These are phyloP conservation scores for Stipa capillata DNA, from an alignment of 176 grass and related monocot genomes.

Conservation along the genomic window DNA sequence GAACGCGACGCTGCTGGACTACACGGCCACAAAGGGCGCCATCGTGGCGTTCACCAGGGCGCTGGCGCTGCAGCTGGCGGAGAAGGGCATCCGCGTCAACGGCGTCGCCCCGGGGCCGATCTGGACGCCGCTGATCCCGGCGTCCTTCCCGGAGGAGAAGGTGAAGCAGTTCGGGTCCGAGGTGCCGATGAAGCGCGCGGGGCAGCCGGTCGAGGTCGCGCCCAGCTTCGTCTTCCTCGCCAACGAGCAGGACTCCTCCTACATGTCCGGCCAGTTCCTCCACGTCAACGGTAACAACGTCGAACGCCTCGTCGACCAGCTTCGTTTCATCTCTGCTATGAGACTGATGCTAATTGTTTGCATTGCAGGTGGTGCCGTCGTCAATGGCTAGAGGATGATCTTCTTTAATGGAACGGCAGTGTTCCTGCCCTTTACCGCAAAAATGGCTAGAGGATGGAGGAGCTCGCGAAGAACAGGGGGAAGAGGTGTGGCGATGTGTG, in stretches of 20 bases:
- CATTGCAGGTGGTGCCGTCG: constrained; percentile 36
- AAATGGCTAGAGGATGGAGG: neutral
- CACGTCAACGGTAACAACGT: constrained; percentile 57
- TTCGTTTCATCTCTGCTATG: neutral
- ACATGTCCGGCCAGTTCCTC: constrained; percentile 73
- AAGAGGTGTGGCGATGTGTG: neutral
- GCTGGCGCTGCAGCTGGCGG: constrained; percentile 48
- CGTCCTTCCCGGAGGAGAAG: constrained; percentile 42
- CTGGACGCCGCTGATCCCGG: constrained; percentile 76
- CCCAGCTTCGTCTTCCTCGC: constrained; percentile 71
- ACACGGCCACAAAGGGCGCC: constrained; percentile 88
- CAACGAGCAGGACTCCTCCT: constrained; percentile 52
- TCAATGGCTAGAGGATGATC: constrained; percentile 35
- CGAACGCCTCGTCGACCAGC: too few relatives aligned
- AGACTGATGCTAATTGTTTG: neutral
- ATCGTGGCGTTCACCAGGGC: constrained; percentile 61
- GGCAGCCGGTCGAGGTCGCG: constrained; percentile 52
- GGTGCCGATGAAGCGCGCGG: constrained; percentile 56
- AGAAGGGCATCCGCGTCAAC: constrained; percentile 51
- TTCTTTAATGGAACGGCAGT: too few relatives aligned
- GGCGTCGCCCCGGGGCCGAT: constrained; percentile 66
- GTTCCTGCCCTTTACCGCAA: too few relatives aligned
- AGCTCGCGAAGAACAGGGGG: neutral
- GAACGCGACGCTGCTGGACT: constrained; percentile 63
- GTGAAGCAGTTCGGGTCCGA: constrained; percentile 45